Percentiles rank a stretch among this genome's conserved stretches.
Evolutionary conservation across 148 eudicot genomes (phyloP).

Genomic region (Fallopia convolvulus): DNA sequence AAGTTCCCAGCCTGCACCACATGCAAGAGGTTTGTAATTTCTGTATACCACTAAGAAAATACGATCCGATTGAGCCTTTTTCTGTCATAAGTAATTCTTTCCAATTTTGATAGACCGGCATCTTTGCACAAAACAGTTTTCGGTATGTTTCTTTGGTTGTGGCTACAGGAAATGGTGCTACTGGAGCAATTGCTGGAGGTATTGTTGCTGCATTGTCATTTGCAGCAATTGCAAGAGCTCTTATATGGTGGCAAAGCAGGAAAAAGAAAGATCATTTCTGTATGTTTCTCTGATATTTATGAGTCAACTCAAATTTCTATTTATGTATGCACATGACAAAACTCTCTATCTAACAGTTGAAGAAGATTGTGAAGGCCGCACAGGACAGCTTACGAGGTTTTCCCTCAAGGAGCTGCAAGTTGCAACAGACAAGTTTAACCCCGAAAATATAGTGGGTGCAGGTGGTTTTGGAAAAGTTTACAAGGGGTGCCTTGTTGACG

Average conservation of each 20-base stretch:
- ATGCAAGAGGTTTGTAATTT: not conserved
- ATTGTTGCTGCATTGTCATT: slow-evolving; percentile 47
- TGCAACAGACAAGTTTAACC: slow-evolving; percentile 40
- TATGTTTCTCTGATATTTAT: slow-evolving; percentile 27
- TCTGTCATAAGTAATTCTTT: not conserved
- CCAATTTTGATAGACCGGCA: not conserved
- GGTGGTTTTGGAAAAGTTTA: slow-evolving; percentile 55
- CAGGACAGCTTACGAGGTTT: slow-evolving; percentile 41
- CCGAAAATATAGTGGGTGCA: slow-evolving; percentile 40
- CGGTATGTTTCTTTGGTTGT: not conserved
- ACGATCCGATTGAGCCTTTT: not conserved
- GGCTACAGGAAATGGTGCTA: not conserved
- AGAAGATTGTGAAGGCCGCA: slow-evolving; percentile 45
- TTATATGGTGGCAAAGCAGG: slow-evolving; percentile 36
- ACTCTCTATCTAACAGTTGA: slow-evolving; percentile 25
- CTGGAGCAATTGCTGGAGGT: slow-evolving; percentile 45
- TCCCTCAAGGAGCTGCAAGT: slow-evolving; percentile 42
- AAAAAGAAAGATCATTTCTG: slow-evolving; percentile 44
- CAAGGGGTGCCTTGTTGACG: slow-evolving; percentile 49
- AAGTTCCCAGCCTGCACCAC: not conserved
- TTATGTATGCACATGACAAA: not conserved
- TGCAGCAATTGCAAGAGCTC: slow-evolving; percentile 41
- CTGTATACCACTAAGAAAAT: not conserved
- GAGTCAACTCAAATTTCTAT: not conserved
- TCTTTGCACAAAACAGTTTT: not conserved